phyloP scores from a whole-genome alignment of 2,329 filamentous ascomycete genomes.

The Karstenula rhodostoma region DNA sequence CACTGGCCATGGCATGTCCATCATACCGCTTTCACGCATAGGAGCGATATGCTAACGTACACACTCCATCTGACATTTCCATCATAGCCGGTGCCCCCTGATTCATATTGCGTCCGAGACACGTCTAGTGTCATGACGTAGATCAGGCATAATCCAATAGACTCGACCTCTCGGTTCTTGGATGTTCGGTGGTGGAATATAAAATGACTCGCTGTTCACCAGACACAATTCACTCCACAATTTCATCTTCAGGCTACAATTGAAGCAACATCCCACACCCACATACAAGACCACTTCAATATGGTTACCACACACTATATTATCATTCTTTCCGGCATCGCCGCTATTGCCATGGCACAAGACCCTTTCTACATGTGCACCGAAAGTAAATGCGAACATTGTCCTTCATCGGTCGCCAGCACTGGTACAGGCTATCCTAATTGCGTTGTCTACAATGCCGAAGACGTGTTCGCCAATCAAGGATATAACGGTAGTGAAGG shows the following conservation, averaged over 20 bases:
- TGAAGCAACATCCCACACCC: not conserved
- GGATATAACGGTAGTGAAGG: not conserved
- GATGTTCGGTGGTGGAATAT: not conserved
- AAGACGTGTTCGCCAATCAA: constrained; percentile 7
- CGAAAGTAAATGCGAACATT: not conserved
- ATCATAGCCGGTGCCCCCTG: no score
- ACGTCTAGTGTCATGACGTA: no score
- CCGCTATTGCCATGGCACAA: not conserved
- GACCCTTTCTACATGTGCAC: constrained; percentile 8
- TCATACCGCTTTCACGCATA: no score
- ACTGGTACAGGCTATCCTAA: constrained; percentile 1
- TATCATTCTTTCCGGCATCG: not conserved
- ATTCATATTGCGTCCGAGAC: no score
- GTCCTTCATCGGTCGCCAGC: constrained; percentile 1
- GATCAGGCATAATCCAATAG: no score
- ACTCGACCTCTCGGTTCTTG: no score
- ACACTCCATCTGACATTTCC: no score
- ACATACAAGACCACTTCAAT: not conserved
- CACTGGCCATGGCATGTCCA: no score
- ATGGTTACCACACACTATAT: not conserved
- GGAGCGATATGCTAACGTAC: no score
- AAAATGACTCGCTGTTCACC: not conserved
- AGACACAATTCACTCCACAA: not conserved
- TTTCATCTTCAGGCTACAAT: not conserved
- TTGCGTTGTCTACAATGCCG: not conserved